Evolutionary conservation across 148 eudicot genomes (phyloP), one percentile per base, ranked within the genome.

Genomic region (Chenopodium suecicum): DNA sequence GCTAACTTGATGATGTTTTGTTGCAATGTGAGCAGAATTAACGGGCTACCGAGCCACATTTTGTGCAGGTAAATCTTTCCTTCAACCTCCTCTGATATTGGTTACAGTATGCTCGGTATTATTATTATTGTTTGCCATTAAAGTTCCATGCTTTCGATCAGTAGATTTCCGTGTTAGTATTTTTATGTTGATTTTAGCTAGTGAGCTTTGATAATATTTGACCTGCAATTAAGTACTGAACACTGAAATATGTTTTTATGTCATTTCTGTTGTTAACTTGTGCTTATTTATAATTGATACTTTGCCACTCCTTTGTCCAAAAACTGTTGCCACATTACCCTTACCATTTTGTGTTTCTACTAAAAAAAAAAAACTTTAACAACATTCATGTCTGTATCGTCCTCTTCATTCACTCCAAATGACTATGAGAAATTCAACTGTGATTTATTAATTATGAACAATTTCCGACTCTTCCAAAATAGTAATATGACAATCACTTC

Each of bases 21-120:
- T 13, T 83, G 71, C 25, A 70, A 73, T 77, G 25, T 80, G 85
- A 41, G 44, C 86, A 93, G 98, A 75, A 78, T 87, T 79, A 85
- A 85, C 78, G 98, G 94, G 44, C 90, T 78, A 47, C 83, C 90
- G 1, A 78, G 79, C 83, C 92, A 89, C 62, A 80, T 93, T 66
- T 73, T 95, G 73, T 92, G 94, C 99, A 91, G 98, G 99, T 95
- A 90, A 71, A 22, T 77, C 64, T 82, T 74, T 75, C n/a, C 31
- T 75, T 50, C n/a, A 25, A 7, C 47, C 11, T 68, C 22, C 32
- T 13, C 29, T 72, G 52, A 31, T 65, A 44, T 29, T 37, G 10
- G 70, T 76, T 46, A 9, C 64, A 34, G 13, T 48, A 73, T 46
- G 4, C 14, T 0, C 13, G 52, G 41, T 52, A 14, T 10, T 17